phyloP scores from a whole-genome alignment of 2,329 filamentous ascomycete genomes.

The Verticillium alfalfae region DNA sequence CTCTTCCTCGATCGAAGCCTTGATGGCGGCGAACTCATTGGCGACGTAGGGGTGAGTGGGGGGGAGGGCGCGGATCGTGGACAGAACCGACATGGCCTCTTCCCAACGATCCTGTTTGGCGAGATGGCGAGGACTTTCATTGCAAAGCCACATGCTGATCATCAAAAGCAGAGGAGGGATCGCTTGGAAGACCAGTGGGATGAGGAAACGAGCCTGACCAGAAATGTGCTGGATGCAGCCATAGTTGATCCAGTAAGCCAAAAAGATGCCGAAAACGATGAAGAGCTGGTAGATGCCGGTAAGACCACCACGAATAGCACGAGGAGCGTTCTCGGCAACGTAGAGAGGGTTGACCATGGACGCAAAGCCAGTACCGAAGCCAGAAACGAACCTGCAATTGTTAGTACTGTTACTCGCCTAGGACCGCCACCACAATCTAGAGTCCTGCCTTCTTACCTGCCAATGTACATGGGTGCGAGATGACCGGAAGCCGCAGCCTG shows the following conservation, averaged over 20 bases:
- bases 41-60: conserved; percentile 15
- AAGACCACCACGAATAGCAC: conserved; percentile 42
- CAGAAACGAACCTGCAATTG: conserved; percentile 30
- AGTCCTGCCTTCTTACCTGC: neutral
- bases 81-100: conserved; percentile 7
- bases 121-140: conserved; percentile 1
- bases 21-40: conserved; percentile 13
- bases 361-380: conserved; percentile 43
- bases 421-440: no score
- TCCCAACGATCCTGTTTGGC: conserved; percentile 3
- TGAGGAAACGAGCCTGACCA: neutral
- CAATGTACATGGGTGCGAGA: conserved; percentile 4
- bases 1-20: conserved; percentile 13
- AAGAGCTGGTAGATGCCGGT: conserved; percentile 41
- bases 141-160: conserved; percentile 1
- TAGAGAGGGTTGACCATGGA: conserved; percentile 39
- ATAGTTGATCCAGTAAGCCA: conserved; percentile 2
- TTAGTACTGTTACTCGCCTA: neutral
- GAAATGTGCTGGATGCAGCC: neutral
- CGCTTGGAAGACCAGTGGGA: neutral
- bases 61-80: conserved; percentile 11
- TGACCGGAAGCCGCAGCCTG: conserved; percentile 7
- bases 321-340: conserved; percentile 34
- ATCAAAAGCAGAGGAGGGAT: neutral
- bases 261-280: conserved; percentile 2